Evolutionary conservation across 176 grass and related monocot species (phyloP).

Genomic region (Aegilops longissima): DNA sequence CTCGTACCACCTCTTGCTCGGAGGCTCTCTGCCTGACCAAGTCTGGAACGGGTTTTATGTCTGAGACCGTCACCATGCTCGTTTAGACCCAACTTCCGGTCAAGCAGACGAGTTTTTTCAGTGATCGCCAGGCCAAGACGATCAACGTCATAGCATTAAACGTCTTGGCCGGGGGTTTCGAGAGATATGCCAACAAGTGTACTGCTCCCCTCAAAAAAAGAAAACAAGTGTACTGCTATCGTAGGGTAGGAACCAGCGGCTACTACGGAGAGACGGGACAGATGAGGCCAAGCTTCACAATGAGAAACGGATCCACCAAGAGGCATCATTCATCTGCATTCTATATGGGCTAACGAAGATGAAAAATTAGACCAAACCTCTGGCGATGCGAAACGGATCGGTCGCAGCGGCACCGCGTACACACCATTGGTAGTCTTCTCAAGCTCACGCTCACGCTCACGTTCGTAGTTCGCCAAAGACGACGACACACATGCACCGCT

Average conservation of each 20-base stretch:
- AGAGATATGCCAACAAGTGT: too few relatives aligned
- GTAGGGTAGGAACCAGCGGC: too few relatives aligned
- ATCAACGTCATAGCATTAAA: neutral
- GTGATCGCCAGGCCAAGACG: neutral
- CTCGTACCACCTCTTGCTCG: too few relatives aligned
- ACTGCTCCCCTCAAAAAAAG: too few relatives aligned
- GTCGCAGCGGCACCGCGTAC: neutral
- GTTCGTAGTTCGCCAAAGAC: neutral
- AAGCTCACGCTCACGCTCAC: too few relatives aligned
- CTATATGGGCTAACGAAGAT: neutral
- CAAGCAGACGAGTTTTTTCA: too few relatives aligned
- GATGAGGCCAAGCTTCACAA: neutral
- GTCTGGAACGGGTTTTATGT: neutral
- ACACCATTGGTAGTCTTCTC: neutral
- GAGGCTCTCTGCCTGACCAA: neutral
- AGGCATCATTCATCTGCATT: neutral
- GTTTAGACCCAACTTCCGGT: too few relatives aligned
- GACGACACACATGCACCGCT: neutral
- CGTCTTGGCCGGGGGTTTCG: neutral
- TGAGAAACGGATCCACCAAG: conserved; percentile 32
- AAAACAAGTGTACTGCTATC: too few relatives aligned
- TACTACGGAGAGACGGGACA: too few relatives aligned
- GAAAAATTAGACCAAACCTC: conserved; percentile 18
- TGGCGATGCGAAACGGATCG: conserved; percentile 8
- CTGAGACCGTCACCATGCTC: neutral